Conservation (phyloP, 257 asterid species). For the Solanum acaule region DNA sequence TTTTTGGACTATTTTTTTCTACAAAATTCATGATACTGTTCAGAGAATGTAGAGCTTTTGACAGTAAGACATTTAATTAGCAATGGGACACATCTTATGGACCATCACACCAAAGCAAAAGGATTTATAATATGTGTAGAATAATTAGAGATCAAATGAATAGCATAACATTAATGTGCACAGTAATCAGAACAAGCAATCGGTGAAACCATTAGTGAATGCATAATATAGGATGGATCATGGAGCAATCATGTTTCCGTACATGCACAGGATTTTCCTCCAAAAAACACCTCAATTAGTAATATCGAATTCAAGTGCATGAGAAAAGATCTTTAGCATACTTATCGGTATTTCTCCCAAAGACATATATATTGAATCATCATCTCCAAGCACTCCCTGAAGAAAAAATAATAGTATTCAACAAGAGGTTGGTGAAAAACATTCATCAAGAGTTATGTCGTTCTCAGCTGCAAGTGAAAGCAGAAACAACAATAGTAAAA, state of each 20-base stretch:
- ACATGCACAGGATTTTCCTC: background rate
- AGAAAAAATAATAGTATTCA: background rate
- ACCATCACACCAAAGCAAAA: background rate
- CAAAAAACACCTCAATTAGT: background rate
- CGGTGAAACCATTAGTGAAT: background rate
- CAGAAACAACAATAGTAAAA: background rate
- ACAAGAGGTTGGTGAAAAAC: background rate
- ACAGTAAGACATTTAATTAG: background rate
- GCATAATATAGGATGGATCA: background rate
- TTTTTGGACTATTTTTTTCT: background rate
- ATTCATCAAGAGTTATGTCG: background rate
- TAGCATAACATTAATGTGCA: background rate
- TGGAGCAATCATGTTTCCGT: background rate
- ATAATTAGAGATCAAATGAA: background rate
- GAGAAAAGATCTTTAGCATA: constrained; percentile 26
- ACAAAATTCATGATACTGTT: background rate
- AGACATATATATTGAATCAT: constrained; percentile 90
- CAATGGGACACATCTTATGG: background rate
- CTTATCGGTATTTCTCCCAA: constrained; percentile 91
- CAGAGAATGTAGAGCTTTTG: background rate
- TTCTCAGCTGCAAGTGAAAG: background rate
- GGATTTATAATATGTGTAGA: background rate
- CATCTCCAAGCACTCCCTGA: constrained; percentile 93
- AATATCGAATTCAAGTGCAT: background rate
- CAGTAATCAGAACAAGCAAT: background rate